Base-by-base conservation (phyloP, 768 basidiomycete genomes). In the Lactarius pseudohatsudake region DNA sequence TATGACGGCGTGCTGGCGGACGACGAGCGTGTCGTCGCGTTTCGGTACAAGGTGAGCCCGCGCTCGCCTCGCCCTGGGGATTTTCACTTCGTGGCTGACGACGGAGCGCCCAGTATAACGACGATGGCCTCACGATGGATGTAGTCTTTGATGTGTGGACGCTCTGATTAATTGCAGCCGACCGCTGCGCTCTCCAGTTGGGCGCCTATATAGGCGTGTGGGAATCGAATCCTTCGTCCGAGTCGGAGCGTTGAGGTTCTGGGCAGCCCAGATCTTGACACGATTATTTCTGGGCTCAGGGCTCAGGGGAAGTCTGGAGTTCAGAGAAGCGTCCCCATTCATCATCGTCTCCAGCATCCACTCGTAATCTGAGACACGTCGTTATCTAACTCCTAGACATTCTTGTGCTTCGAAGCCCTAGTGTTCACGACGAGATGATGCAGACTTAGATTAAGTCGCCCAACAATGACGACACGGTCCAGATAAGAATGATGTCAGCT, bases 1-100 rank as follows among this genome's bases (percentile, higher is more conserved):
- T 62, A 53, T 61, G 50, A 62, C 10, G 50, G 40, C 3, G 36
- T 63, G 32, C 10, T 63, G 41, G 62, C 62, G 55, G 62, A 63
- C 28, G 55, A 63, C 20, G 62, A 63, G 30, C 62, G 40, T 30
- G 26, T 63, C 30, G 55, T 57, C 16, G 55, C n/a, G 10, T 22
- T 63, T 15, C 30, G 55, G 41, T 57, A 56, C 30, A 11, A 56
- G 16, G 62, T 57, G 22, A 18, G 55, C 20, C 10, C 32, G 26
- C 11, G 45, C 18, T 20, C 22, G 13, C 38, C 38, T 40, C 13
- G 2, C 9, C 36, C 36, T 13, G 38, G 38, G 6, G 10, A 40
- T 40, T 40, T 28, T 15, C 15, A 13, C 9, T 26, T 22, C 4
- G n/a, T 10, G 45, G 47, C 22, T 53, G 50, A 53, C 2, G 22